Conservation (phyloP, 78 protist species). For the slime mould (Dictyostelium discoideum) region DNA sequence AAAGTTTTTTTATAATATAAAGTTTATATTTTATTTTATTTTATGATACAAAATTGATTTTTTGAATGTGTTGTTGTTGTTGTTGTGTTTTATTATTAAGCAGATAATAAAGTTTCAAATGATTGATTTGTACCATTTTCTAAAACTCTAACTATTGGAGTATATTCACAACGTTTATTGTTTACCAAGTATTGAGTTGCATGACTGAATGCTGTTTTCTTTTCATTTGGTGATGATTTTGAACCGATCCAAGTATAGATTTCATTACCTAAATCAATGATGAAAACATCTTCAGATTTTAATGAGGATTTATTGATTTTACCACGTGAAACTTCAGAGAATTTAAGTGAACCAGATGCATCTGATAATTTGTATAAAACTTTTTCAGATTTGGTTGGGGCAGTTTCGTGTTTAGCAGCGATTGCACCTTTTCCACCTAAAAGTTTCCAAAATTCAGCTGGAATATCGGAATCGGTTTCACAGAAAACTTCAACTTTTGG, state of each 20-base stretch:
- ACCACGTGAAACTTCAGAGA: constrained; percentile 48
- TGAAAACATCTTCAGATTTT: constrained; percentile 50
- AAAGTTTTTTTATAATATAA: background rate
- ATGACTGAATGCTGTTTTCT: constrained; percentile 20
- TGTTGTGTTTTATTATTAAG: background rate
- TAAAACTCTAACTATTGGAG: constrained; percentile 64
- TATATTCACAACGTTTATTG: background rate
- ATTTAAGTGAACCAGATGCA: constrained; percentile 2
- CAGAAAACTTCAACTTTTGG: background rate
- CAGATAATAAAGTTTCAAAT: background rate
- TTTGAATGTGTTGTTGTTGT: too few species aligned
- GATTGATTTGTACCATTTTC: constrained; percentile 19
- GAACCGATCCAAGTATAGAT: constrained; percentile 74
- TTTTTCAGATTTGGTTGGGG: background rate
- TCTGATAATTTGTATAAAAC: constrained; percentile 32
- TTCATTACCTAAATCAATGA: constrained; percentile 62
- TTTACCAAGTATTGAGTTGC: constrained; percentile 27
- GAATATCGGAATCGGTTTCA: constrained; percentile 41
- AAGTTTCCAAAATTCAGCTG: constrained; percentile 22
- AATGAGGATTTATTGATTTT: background rate
- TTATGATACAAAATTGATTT: too few species aligned
- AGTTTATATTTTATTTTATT: background rate
- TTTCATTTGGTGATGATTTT: constrained; percentile 14
- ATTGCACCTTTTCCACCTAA: constrained; percentile 44
- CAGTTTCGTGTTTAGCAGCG: background rate